Conservation (phyloP, 768 basidiomycete species). For the Lyophyllum decastes region DNA sequence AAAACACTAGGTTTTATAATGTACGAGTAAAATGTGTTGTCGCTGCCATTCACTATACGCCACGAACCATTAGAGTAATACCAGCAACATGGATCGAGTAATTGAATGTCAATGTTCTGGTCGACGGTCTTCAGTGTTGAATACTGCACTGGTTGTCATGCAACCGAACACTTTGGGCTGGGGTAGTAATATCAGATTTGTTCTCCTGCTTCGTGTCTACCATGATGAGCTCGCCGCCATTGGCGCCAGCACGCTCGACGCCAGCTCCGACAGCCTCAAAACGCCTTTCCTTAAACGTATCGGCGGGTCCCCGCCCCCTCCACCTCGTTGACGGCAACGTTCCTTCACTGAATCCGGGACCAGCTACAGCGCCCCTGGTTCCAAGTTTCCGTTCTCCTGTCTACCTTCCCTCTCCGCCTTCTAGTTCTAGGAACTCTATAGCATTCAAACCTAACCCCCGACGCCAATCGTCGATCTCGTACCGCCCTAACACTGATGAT, state of each 20-base stretch:
- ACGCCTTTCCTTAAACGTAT: conserved; percentile 31
- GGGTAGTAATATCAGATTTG: not conserved
- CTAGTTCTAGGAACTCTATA: conserved; percentile 23
- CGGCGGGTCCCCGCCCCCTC: conserved; percentile 45
- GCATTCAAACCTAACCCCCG: conserved; percentile 25
- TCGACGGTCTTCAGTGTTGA: not conserved
- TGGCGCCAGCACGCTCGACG: conserved; percentile 6
- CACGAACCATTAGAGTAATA: conserved; percentile 6
- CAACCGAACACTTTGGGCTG: not conserved
- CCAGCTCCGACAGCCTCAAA: conserved; percentile 18
- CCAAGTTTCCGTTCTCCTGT: conserved; percentile 18
- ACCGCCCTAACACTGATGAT: conserved; percentile 33
- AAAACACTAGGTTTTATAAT: conserved; percentile 41
- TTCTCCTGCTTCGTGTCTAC: not conserved
- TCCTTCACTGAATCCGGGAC: conserved; percentile 12
- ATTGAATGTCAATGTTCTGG: not conserved
- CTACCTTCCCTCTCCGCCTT: conserved; percentile 22
- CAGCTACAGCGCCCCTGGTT: conserved; percentile 18
- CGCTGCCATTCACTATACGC: conserved; percentile 5
- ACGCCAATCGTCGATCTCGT: conserved; percentile 58
- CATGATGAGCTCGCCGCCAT: conserved; percentile 15
- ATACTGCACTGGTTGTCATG: not conserved
- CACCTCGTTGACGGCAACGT: conserved; percentile 43
- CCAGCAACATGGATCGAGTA: not conserved
- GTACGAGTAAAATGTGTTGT: conserved; percentile 4